Evolutionary conservation across 768 basidiomycete species (phyloP).

Genomic region (Stropharia rugosoannulata): DNA sequence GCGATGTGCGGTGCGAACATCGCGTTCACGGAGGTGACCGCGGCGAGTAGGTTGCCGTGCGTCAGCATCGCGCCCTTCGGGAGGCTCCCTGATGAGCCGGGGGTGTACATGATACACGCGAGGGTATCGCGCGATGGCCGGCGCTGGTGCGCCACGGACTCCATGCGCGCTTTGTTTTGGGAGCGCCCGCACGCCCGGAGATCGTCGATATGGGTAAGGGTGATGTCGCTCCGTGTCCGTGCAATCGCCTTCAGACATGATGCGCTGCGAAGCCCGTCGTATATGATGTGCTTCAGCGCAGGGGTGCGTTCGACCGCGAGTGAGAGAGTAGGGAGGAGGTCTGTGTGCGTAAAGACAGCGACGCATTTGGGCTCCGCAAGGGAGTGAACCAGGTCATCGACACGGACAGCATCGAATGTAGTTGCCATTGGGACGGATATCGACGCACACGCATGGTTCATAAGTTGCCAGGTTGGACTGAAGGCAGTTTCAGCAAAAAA

Average conservation of each 20-base stretch:
- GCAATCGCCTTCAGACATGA: conserved; percentile 50
- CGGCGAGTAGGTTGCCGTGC: conserved; percentile 76
- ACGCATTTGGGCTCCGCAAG: conserved; percentile 71
- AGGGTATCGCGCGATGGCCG: conserved; percentile 30
- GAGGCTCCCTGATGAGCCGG: conserved; percentile 69
- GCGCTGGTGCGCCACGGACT: conserved; percentile 33
- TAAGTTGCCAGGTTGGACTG: conserved; percentile 78
- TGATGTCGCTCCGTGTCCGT: conserved; percentile 44
- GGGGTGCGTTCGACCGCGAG: conserved; percentile 69
- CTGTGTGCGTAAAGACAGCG: conserved; percentile 83
- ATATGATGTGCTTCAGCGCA: conserved; percentile 68
- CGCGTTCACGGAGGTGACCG: conserved; percentile 66
- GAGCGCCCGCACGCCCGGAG: conserved; percentile 55
- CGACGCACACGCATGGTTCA: conserved; percentile 70
- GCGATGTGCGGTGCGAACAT: conserved; percentile 58
- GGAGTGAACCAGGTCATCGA: conserved; percentile 76
- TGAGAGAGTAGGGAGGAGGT: conserved; percentile 70
- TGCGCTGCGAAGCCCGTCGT: conserved; percentile 63
- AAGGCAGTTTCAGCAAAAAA: background rate
- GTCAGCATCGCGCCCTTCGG: conserved; percentile 89
- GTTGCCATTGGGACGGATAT: conserved; percentile 79
- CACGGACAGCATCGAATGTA: conserved; percentile 88
- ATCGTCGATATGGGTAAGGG: conserved; percentile 61
- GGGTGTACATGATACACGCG: conserved; percentile 58
- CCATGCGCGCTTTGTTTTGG: conserved; percentile 19